phyloP scores from a whole-genome alignment of 176 grass and related monocot genomes.

The Zizania latifolia region DNA sequence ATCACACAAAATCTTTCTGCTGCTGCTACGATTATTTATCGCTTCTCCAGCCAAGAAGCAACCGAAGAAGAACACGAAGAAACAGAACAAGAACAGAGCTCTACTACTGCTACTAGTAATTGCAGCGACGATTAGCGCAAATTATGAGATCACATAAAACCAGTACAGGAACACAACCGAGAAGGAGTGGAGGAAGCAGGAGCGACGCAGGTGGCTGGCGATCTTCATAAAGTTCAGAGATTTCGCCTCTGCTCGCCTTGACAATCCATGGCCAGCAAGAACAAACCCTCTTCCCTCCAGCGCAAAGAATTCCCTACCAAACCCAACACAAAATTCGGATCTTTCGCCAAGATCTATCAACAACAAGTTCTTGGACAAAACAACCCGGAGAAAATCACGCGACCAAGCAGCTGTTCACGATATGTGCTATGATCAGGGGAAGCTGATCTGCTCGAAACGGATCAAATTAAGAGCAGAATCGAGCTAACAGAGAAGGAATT shows the following conservation, averaged over 20 bases:
- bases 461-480: neutral
- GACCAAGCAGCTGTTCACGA: no score
- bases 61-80: neutral
- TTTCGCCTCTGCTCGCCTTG: constrained; percentile 31
- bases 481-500: neutral
- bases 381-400: neutral
- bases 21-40: constrained; percentile 16
- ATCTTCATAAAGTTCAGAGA: constrained; percentile 79
- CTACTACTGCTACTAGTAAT: neutral
- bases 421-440: neutral
- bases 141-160: constrained; percentile 97
- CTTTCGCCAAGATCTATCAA: constrained; percentile 26
- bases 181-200: constrained; percentile 93
- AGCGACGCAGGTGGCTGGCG: constrained; percentile 61
- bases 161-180: constrained; percentile 97
- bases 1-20: neutral
- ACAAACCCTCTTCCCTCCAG: constrained; percentile 42
- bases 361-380: neutral
- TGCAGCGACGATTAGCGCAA: neutral
- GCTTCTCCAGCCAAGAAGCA: constrained; percentile 9
- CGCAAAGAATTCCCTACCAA: constrained; percentile 29
- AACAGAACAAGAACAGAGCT: neutral
- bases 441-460: neutral
- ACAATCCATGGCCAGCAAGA: constrained; percentile 46
- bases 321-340: neutral